Base-by-base conservation (phyloP, 768 basidiomycete species). In the Tricholoma hemisulphureum region DNA sequence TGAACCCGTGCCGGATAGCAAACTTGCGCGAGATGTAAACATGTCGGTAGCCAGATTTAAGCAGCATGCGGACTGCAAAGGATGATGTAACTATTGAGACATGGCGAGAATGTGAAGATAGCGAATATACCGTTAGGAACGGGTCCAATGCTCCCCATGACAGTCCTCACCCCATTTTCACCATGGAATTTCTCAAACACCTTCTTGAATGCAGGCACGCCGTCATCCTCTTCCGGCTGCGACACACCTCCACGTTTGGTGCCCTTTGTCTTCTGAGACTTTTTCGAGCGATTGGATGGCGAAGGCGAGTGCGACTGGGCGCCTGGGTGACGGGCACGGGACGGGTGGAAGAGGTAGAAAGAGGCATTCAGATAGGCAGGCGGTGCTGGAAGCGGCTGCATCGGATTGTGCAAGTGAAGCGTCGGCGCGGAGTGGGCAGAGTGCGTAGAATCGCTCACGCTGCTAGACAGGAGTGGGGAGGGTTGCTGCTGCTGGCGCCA, bases 11-110 rank as follows among this genome's bases (percentile, higher is more conserved):
- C 62, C 86, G 82, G 60, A 86, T 76, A 2, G 97, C 97, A 67
- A 98, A 99, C 67, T 89, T 88, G 55, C 97, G 84, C 11, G 95
- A 97, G 58, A 99, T 89, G 73, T 99, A 99, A 51, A 98, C 95
- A 65, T 95, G 87, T 13, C 93, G 81, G 71, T 98, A 89, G 16
- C 97, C 95, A 16, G 84, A 82, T 72, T 93, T 96, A 58, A 99
- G 79, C 35, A 98, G 82, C 95, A 98, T 99, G 18, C 91, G 85
- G 1, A 95, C 93, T 93, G 65, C 0, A 20, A 16, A 43, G 32
- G 13, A 46, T 50, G 32, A 54, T 26, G 29, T 51, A n/a, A 14
- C 16, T 32, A 4, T 14, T 46, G 29, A 51, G 49, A 45, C 24
- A 52, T 9, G 31, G 14, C n/a, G 21, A 18, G 24, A 48, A 20